These are phyloP conservation scores for Camellia japonica DNA, from an alignment of 148 eudicot species.

Conservation along the genomic window DNA sequence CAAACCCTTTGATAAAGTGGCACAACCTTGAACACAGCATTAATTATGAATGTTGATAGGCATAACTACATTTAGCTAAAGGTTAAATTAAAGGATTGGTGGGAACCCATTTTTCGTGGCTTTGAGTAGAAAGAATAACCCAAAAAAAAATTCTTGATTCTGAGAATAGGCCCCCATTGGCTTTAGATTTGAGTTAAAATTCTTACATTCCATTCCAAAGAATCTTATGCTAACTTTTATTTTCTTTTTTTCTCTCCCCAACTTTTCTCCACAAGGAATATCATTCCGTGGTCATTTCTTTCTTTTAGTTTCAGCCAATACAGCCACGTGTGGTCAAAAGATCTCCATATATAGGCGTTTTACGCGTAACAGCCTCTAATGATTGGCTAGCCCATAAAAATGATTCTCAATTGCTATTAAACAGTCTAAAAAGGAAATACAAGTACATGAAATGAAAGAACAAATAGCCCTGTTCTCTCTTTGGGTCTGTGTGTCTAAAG, in stretches of 20 bases:
- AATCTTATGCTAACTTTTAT: slow-evolving; percentile 9
- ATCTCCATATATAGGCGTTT: slow-evolving; percentile 38
- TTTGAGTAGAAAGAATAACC: slow-evolving; percentile 40
- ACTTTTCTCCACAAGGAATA: slow-evolving; percentile 45
- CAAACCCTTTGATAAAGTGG: background rate
- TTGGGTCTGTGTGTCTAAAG: slow-evolving; percentile 17
- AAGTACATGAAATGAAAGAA: slow-evolving; percentile 43
- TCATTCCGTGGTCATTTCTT: slow-evolving; percentile 78
- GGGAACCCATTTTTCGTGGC: slow-evolving; percentile 79
- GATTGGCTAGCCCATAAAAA: slow-evolving; percentile 24
- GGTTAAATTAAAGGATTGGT: slow-evolving; percentile 27
- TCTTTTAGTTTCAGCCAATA: slow-evolving; percentile 23
- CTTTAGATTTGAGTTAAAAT: slow-evolving; percentile 52
- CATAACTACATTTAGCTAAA: slow-evolving; percentile 24
- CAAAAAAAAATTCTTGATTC: slow-evolving; percentile 46
- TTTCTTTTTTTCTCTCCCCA: slow-evolving; percentile 15
- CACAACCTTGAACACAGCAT: background rate
- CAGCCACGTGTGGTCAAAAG: slow-evolving; percentile 38
- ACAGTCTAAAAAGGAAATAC: slow-evolving; percentile 32
- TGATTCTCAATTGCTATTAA: slow-evolving; percentile 18
- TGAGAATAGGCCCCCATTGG: slow-evolving; percentile 42
- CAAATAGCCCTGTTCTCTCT: slow-evolving; percentile 26
- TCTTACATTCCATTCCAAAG: slow-evolving; percentile 51
- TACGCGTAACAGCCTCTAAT: slow-evolving; percentile 25
- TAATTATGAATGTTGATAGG: slow-evolving; percentile 15